Base-by-base conservation (phyloP, 1,284 basidiomycete species). In the Pseudozyma tsukubaensis region DNA sequence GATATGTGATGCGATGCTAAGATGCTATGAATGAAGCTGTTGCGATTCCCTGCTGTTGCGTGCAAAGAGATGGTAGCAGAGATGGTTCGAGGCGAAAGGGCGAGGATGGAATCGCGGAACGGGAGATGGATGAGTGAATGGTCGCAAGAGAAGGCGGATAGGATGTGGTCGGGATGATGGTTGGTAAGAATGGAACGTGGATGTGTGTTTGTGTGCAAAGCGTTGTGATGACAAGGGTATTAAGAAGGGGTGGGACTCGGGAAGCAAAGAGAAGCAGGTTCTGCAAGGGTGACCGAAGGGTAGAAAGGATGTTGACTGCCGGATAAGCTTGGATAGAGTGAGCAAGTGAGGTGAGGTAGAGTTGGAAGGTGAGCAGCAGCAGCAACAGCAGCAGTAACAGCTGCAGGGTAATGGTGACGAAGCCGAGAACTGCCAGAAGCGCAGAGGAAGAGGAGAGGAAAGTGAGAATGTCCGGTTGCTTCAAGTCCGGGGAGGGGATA, bases 401-500 rank as follows among this genome's bases (percentile, higher is more conserved):
- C 24, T 29, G 24, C 24, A 47, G 19, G 12, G 45, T 37, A 36
- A 36, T 36, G 48, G 7, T 35, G 48, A 16, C 18, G n/a, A 53
- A n/a, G n/a, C 10, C 24, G 40, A 42, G 42, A 36, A 36, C 39
- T 50, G 39, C 29, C 44, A 32, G 34, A 39, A 10, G 19, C 16
- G 36, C 8, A 42, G 36, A 16, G n/a, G 37, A n/a, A 35, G n/a
- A 11, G 14, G 36, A 16, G 37, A n/a, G 19, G 47, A 37, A 24
- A 40, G 21, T n/a, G 1, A 32, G 36, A 50, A 52, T 19, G 45
- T 53, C 44, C 32, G 54, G 54, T 58, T 55, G 59, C 54, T 39
- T 55, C 47, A 68, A 68, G 54, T 61, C 59, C 65, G 53, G 64
- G 64, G 64, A 55, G 50, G 40, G 13, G 24, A 29, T 29, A 29